Conservation (phyloP, 2,329 filamentous ascomycete species). For the Metarhizium rileyi region DNA sequence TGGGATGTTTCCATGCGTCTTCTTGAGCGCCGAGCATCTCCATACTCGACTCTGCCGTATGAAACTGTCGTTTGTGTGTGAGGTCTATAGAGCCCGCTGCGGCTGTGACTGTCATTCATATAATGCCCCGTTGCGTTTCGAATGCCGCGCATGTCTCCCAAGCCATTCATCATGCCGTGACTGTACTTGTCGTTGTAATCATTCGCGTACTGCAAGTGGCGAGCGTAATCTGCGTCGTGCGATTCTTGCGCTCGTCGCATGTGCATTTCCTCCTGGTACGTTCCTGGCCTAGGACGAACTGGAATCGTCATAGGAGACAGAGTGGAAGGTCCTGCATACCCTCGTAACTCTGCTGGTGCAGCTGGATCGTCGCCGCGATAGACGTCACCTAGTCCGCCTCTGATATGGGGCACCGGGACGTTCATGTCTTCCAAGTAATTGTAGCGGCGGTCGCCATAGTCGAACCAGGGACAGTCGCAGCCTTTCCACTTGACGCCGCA, state of each 20-base stretch:
- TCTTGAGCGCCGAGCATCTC: constrained; percentile 32
- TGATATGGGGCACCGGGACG: constrained; percentile 28
- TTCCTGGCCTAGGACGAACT: constrained; percentile 15
- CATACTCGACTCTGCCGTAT: constrained; percentile 22
- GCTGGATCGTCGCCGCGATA: constrained; percentile 14
- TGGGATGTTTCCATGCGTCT: constrained; percentile 31
- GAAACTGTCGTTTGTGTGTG: background rate
- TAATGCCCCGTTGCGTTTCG: constrained; percentile 47
- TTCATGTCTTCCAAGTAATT: constrained; percentile 47
- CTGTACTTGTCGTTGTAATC: constrained; percentile 32
- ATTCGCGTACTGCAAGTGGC: constrained; percentile 16
- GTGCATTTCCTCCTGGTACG: constrained; percentile 38
- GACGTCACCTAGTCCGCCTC: constrained; percentile 14
- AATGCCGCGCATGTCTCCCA: constrained; percentile 30
- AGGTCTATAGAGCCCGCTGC: constrained; percentile 3
- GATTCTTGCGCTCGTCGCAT: constrained; percentile 37
- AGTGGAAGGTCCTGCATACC: constrained; percentile 4
- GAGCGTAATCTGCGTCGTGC: constrained; percentile 29
- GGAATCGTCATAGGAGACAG: constrained; percentile 13
- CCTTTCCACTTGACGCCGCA: constrained; percentile 76
- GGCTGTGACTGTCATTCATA: constrained; percentile 49
- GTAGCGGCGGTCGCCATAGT: constrained; percentile 44
- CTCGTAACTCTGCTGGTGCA: constrained; percentile 21
- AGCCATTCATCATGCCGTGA: constrained; percentile 22
- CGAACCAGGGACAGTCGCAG: constrained; percentile 77